phyloP scores from a whole-genome alignment of 2,329 filamentous ascomycete genomes.

The Ophiostoma sp. region DNA sequence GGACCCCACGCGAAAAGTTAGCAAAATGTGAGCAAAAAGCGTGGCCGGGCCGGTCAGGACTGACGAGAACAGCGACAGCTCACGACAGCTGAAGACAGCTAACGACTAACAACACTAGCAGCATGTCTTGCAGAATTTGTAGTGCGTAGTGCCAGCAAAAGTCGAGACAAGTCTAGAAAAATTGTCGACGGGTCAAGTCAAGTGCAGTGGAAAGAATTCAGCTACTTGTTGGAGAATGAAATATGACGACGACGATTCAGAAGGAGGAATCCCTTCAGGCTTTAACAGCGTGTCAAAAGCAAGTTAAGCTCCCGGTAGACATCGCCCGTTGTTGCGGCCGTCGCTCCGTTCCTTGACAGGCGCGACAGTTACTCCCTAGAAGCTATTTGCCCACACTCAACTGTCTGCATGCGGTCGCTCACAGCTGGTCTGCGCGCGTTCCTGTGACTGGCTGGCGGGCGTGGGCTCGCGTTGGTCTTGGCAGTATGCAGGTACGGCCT shows the following conservation, averaged over 20 bases:
- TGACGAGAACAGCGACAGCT: not conserved
- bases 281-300: not conserved
- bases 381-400: too few relatives aligned
- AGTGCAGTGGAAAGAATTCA: not conserved
- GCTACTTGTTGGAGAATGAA: not conserved
- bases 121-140: not conserved
- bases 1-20: not conserved
- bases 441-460: not conserved
- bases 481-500: constrained; percentile 6
- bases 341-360: not conserved
- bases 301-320: not conserved
- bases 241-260: not conserved
- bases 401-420: not conserved
- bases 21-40: not conserved
- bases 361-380: not conserved
- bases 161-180: not conserved
- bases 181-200: not conserved
- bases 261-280: not conserved
- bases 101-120: not conserved
- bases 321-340: not conserved
- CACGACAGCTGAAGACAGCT: not conserved
- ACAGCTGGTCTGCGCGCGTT: not conserved
- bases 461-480: not conserved
- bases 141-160: not conserved
- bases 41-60: not conserved